Percentiles rank a stretch among this genome's conserved stretches.
These are phyloP conservation scores for Rhipidocladum racemiflorum DNA, from an alignment of 176 grass and related monocot genomes.

Conservation along the genomic window DNA sequence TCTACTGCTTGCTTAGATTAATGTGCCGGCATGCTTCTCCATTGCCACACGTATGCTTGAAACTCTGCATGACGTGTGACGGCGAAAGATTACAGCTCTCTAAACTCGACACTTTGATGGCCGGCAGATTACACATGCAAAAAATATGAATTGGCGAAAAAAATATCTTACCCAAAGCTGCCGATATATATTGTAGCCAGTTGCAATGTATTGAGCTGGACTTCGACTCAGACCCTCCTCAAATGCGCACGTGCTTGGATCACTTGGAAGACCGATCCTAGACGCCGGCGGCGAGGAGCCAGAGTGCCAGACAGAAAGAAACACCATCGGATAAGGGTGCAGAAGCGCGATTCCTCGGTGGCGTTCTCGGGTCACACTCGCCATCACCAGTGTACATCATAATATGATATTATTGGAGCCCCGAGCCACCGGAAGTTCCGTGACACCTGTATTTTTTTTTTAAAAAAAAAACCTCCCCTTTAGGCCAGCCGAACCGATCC, in stretches of 20 bases:
- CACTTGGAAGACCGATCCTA: constrained; percentile 13
- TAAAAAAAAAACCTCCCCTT: too few species aligned
- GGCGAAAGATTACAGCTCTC: not conserved
- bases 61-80: not conserved
- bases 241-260: not conserved
- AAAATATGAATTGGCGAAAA: not conserved
- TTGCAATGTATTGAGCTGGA: not conserved
- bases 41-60: not conserved
- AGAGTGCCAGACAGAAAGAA: not conserved
- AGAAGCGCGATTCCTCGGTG: not conserved
- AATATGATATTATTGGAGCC: too few species aligned
- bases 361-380: not conserved
- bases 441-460: too few species aligned
- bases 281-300: not conserved
- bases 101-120: not conserved
- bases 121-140: not conserved
- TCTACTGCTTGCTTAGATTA: not conserved
- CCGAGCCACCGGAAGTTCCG: not conserved
- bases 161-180: not conserved
- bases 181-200: not conserved
- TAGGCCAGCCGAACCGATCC: too few species aligned
- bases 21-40: not conserved
- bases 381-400: not conserved
- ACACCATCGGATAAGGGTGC: not conserved
- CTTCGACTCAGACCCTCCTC: not conserved